phyloP scores from a whole-genome alignment of 306 rosid genomes.

The Begonia peltatifolia region DNA sequence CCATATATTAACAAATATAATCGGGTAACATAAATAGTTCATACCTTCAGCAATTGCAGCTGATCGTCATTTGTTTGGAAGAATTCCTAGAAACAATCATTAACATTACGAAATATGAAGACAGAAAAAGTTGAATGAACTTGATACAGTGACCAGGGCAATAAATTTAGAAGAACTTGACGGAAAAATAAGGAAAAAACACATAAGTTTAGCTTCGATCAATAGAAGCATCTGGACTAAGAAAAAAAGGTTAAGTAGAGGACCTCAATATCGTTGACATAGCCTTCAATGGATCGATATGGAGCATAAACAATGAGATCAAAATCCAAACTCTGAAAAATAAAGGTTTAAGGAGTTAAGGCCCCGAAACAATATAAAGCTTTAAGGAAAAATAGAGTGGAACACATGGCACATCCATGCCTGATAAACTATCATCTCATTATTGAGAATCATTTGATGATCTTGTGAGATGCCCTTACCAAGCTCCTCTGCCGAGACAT shows the following conservation, averaged over 20 bases:
- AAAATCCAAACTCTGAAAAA: conserved; percentile 73
- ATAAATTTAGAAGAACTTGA: not conserved
- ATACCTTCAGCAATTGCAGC: conserved; percentile 53
- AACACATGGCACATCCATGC: conserved; percentile 56
- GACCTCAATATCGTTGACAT: conserved; percentile 65
- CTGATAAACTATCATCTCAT: conserved; percentile 98
- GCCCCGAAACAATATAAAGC: conserved; percentile 7
- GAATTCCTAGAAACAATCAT: conserved; percentile 40
- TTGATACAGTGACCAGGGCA: conserved; percentile 2
- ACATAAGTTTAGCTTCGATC: not conserved
- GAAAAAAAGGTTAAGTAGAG: not conserved
- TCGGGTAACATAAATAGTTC: conserved; percentile 3
- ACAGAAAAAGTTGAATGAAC: conserved; percentile 2
- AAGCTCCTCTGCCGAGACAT: conserved; percentile 99
- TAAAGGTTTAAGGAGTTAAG: conserved; percentile 3
- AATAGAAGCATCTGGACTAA: not conserved
- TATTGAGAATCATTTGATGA: conserved; percentile 97
- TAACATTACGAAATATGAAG: conserved; percentile 5
- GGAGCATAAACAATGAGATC: conserved; percentile 95
- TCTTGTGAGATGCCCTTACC: conserved; percentile 99
- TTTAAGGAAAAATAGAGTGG: conserved; percentile 1
- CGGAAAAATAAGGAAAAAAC: too few species aligned
- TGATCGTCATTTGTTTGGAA: conserved; percentile 41
- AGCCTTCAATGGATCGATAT: conserved; percentile 73
- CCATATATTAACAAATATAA: too few species aligned